These are phyloP conservation scores for Exophiala bonariae DNA, from an alignment of 2,329 filamentous ascomycete genomes.

Conservation along the genomic window DNA sequence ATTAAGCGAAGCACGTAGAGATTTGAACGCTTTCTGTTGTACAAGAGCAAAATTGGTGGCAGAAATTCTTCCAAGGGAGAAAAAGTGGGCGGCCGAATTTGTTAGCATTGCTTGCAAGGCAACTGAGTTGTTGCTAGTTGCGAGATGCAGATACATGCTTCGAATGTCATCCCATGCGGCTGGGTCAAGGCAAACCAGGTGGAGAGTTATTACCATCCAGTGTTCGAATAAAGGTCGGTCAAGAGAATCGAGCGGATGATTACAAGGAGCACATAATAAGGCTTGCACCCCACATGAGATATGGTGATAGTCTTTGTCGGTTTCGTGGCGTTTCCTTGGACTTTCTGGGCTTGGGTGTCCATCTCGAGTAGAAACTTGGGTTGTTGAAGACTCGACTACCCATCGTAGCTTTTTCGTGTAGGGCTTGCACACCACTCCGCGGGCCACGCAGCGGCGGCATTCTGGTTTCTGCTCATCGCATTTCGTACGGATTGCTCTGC, in stretches of 20 bases:
- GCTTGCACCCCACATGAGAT: no score
- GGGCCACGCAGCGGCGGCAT: neutral
- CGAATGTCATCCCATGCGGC: conserved; percentile 1
- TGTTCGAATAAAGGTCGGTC: conserved; percentile 2
- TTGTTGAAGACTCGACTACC: neutral
- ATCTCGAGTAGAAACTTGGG: no score
- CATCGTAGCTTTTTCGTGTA: conserved; percentile 1
- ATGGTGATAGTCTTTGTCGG: no score
- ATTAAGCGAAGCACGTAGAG: neutral
- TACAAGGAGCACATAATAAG: neutral
- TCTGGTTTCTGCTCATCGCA: conserved; percentile 1
- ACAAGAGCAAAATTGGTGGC: neutral
- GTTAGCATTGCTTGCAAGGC: conserved; percentile 1
- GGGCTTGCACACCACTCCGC: neutral
- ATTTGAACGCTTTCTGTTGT: conserved; percentile 4
- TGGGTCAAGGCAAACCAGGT: conserved; percentile 3
- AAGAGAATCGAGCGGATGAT: neutral
- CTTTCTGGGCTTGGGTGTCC: no score
- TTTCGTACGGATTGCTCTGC: conserved; percentile 3
- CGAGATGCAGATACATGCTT: conserved; percentile 2
- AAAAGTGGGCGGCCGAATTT: conserved; percentile 1
- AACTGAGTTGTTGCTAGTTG: neutral
- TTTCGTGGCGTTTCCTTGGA: no score
- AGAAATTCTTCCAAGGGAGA: neutral
- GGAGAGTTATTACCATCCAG: conserved; percentile 4